Conservation (phyloP, 2,329 filamentous ascomycete genomes). For the Pseudopithomyces chartarum region DNA sequence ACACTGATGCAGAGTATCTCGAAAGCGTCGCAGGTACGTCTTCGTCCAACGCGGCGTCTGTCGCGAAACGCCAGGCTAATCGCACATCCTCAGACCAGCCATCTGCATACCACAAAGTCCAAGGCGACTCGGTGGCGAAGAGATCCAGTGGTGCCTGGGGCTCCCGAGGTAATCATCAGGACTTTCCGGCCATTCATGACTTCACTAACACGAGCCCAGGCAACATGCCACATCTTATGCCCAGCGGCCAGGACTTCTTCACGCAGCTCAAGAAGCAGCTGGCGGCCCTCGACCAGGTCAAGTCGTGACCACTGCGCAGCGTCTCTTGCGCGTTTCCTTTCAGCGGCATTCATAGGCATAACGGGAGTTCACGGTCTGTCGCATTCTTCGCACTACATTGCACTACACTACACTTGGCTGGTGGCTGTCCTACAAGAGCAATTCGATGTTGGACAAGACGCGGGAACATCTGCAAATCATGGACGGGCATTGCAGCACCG, state of each 20-base stretch:
- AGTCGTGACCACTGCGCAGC: slow-evolving; percentile 28
- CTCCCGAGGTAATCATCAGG: slow-evolving; percentile 39
- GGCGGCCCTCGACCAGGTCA: slow-evolving; percentile 44
- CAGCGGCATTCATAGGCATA: slow-evolving; percentile 44
- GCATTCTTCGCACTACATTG: slow-evolving; percentile 17
- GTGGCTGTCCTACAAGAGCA: slow-evolving; percentile 18
- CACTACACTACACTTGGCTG: slow-evolving; percentile 9
- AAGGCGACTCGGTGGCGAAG: slow-evolving; percentile 45
- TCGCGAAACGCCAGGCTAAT: slow-evolving; percentile 23
- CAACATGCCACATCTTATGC: slow-evolving; percentile 48
- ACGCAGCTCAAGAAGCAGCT: slow-evolving; percentile 53
- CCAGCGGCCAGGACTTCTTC: slow-evolving; percentile 52
- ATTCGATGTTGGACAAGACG: slow-evolving; percentile 19
- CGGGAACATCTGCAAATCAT: slow-evolving; percentile 20
- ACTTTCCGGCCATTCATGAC: neutral
- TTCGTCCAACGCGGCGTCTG: slow-evolving; percentile 4
- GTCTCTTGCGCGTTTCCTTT: slow-evolving; percentile 27
- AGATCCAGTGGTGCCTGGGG: slow-evolving; percentile 48
- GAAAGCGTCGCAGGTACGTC: slow-evolving; percentile 36
- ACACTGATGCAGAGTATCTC: slow-evolving; percentile 29
- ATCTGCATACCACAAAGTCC: slow-evolving; percentile 44
- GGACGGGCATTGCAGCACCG: slow-evolving; percentile 18
- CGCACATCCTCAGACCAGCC: slow-evolving; percentile 28
- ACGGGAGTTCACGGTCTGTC: slow-evolving; percentile 36
- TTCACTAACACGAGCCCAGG: slow-evolving; percentile 29